These are phyloP conservation scores for Vachellia pachyceras DNA, from an alignment of 306 rosid species.

Conservation along the genomic window DNA sequence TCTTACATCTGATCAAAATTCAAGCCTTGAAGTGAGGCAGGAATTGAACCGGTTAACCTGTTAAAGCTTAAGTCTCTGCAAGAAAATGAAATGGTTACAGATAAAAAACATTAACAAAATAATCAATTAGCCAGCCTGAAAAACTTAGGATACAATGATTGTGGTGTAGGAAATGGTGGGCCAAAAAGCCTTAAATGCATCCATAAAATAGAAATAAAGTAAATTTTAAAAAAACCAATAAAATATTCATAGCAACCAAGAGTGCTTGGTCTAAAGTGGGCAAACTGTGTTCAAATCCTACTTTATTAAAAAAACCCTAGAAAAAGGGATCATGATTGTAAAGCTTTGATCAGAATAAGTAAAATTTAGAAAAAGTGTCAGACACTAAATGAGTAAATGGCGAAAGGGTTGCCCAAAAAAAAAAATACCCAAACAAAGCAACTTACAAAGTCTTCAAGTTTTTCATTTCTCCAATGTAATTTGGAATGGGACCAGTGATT, in stretches of 20 bases:
- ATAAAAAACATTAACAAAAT: not conserved
- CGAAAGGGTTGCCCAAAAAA: too few relatives aligned
- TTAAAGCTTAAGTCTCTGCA: constrained; percentile 87
- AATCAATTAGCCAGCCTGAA: not conserved
- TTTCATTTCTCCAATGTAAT: constrained; percentile 33
- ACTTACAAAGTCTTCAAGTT: constrained; percentile 55
- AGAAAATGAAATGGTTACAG: constrained; percentile 9
- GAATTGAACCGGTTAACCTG: constrained; percentile 67
- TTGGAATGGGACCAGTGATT: constrained; percentile 52
- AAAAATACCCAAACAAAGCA: constrained; percentile 13
- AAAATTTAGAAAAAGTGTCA: too few relatives aligned
- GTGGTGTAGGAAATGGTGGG: not conserved
- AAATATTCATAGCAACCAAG: too few relatives aligned
- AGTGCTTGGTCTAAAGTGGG: too few relatives aligned
- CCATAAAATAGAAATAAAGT: too few relatives aligned
- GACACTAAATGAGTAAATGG: too few relatives aligned
- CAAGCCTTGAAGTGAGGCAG: constrained; percentile 38
- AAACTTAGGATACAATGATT: not conserved
- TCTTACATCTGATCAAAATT: constrained; percentile 56
- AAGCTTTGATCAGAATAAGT: too few relatives aligned
- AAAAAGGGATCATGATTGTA: too few relatives aligned
- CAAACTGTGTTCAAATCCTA: too few relatives aligned
- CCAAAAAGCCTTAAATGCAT: too few relatives aligned
- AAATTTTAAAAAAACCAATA: too few relatives aligned
- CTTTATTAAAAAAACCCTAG: too few relatives aligned